Conservation (phyloP, 768 basidiomycete genomes). For the Zangia roseola region DNA sequence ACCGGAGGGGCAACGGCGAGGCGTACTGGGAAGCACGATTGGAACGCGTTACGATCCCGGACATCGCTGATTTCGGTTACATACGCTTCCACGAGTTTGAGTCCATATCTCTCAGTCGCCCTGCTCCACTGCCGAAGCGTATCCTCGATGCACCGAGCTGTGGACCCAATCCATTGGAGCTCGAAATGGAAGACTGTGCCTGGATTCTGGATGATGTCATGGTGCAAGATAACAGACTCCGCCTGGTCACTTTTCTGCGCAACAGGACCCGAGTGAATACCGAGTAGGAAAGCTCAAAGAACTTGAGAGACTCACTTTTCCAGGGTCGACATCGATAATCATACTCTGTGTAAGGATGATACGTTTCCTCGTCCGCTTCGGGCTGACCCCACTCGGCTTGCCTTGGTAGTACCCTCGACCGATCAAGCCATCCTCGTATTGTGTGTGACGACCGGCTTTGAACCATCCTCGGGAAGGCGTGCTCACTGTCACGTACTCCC, state of each 20-base stretch:
- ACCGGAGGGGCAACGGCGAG: constrained; percentile 76
- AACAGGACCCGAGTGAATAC: constrained; percentile 8
- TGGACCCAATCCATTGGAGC: constrained; percentile 95
- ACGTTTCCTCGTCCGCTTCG: constrained; percentile 53
- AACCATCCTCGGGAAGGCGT: constrained; percentile 73
- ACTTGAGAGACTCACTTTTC: constrained; percentile 51
- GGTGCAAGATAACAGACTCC: constrained; percentile 84
- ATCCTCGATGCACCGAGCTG: constrained; percentile 89
- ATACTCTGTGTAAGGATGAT: constrained; percentile 85
- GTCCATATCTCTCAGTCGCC: constrained; percentile 82
- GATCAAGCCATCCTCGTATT: constrained; percentile 42
- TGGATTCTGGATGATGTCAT: constrained; percentile 94
- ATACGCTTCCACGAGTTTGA: constrained; percentile 91
- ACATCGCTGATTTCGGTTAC: constrained; percentile 91
- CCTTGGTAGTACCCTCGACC: constrained; percentile 35
- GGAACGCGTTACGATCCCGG: constrained; percentile 82
- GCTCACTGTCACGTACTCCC: constrained; percentile 68
- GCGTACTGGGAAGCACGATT: constrained; percentile 82
- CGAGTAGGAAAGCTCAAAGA: background rate
- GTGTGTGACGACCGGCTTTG: constrained; percentile 42
- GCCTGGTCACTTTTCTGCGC: constrained; percentile 81
- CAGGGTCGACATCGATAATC: constrained; percentile 83
- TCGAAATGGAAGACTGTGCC: constrained; percentile 96
- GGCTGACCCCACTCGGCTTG: constrained; percentile 37
- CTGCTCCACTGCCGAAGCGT: constrained; percentile 78